Evolutionary conservation across 2,329 filamentous ascomycete genomes (phyloP).

Genomic region (Calonectria honghensis): DNA sequence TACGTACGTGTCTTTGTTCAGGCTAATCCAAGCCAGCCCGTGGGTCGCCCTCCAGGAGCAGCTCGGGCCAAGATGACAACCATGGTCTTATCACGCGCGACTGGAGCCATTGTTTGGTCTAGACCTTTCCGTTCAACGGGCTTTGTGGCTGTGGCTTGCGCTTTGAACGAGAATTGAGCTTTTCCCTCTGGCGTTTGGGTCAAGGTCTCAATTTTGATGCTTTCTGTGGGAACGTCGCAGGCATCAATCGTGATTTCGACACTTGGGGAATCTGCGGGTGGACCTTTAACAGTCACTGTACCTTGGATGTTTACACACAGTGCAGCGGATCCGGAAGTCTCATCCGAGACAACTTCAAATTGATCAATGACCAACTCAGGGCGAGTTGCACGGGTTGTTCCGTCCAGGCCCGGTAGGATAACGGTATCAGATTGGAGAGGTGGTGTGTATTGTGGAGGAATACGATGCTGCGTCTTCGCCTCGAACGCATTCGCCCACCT

Average conservation of each 20-base stretch:
- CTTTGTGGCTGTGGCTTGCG: background rate
- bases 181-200: background rate
- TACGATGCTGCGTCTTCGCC: slow-evolving; percentile 26
- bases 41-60: slow-evolving; percentile 7
- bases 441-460: slow-evolving; percentile 40
- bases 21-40: slow-evolving; percentile 33
- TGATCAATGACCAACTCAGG: slow-evolving; percentile 10
- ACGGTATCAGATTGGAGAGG: slow-evolving; percentile 37
- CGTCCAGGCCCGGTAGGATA: background rate
- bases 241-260: slow-evolving; percentile 30
- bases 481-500: slow-evolving; percentile 51
- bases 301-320: background rate
- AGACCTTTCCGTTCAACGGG: slow-evolving; percentile 23
- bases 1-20: background rate
- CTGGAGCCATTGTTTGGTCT: slow-evolving; percentile 23
- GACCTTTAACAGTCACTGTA: background rate
- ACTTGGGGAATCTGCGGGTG: background rate
- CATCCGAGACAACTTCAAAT: background rate
- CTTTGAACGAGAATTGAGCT: slow-evolving; percentile 19
- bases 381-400: background rate
- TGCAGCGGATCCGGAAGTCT: background rate
- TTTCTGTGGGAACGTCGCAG: background rate
- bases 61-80: slow-evolving; percentile 28
- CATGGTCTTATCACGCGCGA: slow-evolving; percentile 39
- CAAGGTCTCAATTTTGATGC: background rate